Evolutionary conservation across 805 yeast genomes (phyloP).

Genomic region (Ogataea minuta): DNA sequence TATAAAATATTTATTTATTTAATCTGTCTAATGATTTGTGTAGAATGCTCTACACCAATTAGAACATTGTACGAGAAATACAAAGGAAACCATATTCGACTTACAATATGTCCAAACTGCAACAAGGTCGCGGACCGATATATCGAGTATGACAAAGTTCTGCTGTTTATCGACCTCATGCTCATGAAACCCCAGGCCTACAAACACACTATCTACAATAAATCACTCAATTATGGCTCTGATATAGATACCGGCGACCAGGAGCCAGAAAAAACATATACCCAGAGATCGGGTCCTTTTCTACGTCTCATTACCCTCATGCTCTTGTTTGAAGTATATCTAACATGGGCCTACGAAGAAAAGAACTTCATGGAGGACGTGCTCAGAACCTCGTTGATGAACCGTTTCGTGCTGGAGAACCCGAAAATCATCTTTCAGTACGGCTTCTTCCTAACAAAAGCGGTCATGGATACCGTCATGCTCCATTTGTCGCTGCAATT

Average conservation of each 20-base stretch:
- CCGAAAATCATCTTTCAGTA: constrained; percentile 51
- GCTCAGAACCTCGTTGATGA: constrained; percentile 24
- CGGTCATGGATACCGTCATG: constrained; percentile 36
- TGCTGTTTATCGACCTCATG: constrained; percentile 78
- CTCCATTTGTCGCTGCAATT: constrained; percentile 32
- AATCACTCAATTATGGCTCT: constrained; percentile 31
- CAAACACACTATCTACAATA: constrained; percentile 81
- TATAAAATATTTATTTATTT: not conserved
- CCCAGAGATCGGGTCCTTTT: constrained; percentile 17
- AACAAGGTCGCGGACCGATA: constrained; percentile 80
- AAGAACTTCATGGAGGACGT: constrained; percentile 38
- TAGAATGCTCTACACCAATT: constrained; percentile 75
- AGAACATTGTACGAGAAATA: constrained; percentile 66
- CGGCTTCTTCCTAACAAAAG: constrained; percentile 50
- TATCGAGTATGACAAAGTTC: constrained; percentile 83
- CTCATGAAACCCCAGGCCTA: constrained; percentile 85
- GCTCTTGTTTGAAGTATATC: constrained; percentile 80
- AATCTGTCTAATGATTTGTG: constrained; percentile 68
- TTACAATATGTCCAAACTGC: constrained; percentile 75
- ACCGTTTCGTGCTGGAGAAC: constrained; percentile 31
- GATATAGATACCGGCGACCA: constrained; percentile 21
- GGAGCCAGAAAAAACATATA: constrained; percentile 1
- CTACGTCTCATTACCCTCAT: constrained; percentile 59
- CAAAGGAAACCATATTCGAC: constrained; percentile 73
- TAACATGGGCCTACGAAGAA: constrained; percentile 91